Percentiles rank a stretch among this genome's conserved stretches.
Conservation (phyloP, 257 asterid genomes). For the Nicotiana sylvestris region DNA sequence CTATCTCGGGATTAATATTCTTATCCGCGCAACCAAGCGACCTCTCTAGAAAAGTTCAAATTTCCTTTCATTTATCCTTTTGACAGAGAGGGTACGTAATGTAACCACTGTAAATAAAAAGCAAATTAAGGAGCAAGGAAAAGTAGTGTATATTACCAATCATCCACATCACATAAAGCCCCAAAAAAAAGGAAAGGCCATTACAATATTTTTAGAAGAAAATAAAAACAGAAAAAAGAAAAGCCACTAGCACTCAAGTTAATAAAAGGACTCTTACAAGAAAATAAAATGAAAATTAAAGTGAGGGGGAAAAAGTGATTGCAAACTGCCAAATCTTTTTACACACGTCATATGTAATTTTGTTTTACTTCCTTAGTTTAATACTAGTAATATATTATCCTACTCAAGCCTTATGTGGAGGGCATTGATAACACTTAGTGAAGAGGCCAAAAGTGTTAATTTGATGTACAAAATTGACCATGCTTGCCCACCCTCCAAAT, state of each 20-base stretch:
- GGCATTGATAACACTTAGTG: constrained; percentile 82
- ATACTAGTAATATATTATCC: not conserved
- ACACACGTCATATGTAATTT: constrained; percentile 7
- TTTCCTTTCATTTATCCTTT: not conserved
- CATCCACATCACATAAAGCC: not conserved
- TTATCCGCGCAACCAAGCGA: too few species aligned
- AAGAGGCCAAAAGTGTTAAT: constrained; percentile 69
- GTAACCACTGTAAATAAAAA: not conserved
- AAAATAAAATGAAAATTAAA: constrained; percentile 1
- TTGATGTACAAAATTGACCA: constrained; percentile 66
- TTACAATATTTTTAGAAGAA: not conserved
- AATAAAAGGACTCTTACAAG: not conserved
- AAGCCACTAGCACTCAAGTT: constrained; percentile 12
- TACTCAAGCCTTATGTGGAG: constrained; percentile 25
- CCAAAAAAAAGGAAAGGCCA: not conserved
- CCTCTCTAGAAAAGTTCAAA: not conserved
- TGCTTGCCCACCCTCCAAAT: constrained; percentile 90
- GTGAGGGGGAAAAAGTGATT: not conserved
- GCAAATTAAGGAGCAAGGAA: not conserved
- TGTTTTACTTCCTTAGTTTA: not conserved
- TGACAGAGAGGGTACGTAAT: not conserved
- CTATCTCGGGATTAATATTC: too few species aligned
- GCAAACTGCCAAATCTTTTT: not conserved
- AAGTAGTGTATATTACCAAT: constrained; percentile 4
- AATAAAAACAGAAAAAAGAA: not conserved